Evolutionary conservation across 495 filamentous ascomycete species (phyloP), one percentile per base, ranked within the genome.

Genomic region (Filosporella fistucella): DNA sequence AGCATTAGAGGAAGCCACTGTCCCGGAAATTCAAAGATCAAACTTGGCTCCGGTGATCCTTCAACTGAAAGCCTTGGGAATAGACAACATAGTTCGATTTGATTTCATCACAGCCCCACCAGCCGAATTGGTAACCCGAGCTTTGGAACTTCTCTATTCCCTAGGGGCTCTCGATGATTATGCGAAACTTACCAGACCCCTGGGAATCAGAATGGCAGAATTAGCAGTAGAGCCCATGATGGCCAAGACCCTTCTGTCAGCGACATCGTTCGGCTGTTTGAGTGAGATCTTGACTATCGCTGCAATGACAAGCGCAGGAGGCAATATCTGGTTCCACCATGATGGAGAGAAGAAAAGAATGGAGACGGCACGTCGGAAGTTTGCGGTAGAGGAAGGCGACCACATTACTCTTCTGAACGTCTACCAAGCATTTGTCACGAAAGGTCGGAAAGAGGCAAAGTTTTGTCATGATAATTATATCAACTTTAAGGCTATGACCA

Each of bases 201-300:
- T 95, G 20, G 93, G 94, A 1, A 69, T 78, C 42, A 79, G 91
- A 40, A 96, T 99, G 89, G 93, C 94, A 7, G 94, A 97, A 65
- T 74, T 99, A 49, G 85, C 91, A 0, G 79, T 97, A 13, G 90
- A 96, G 55, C 94, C 94, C 1, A 96, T 96, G 91, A 91, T 96
- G 81, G 87, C 82, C 12, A 95, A 91, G 63, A 89, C 87, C 6
- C 76, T 96, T 8, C 80, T 96, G 13, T 78, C 80, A n/a, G 87
- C 88, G 1, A 67, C 81, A 2, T 68, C 71, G 13, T 93, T 95
- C 64, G 72, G 73, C 23, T 96, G 91, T 59, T 64, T 90, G 23
- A 85, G 81, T 58, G 91, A 96, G 64, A 85, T 96, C 18, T 70
- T 99, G 13, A 84, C 82, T 6, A 95, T 97, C 56, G 91, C 94